Base-by-base conservation (phyloP, 2,329 filamentous ascomycete genomes). In the Botryosphaeria dothidea region DNA sequence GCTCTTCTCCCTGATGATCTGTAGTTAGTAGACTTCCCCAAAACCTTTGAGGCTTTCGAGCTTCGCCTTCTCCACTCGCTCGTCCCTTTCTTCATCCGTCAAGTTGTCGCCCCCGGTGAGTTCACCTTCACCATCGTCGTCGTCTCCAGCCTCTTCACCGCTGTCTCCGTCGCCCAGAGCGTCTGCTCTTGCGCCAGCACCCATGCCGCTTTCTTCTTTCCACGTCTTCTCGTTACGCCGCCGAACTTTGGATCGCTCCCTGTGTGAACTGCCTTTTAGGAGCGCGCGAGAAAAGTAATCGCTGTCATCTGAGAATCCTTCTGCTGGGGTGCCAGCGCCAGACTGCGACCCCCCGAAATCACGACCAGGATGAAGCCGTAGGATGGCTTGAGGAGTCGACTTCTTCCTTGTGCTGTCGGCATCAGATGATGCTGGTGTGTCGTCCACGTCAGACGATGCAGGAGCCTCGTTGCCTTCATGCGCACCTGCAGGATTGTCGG, bases 181-280 rank as follows among this genome's bases (percentile, higher is more conserved):
- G 69, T 84, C 81, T 0, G 82, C 82, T 41, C 75, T 71, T 21
- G 75, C 74, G 1, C 81, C 81, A 2, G 67, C 69, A 0, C 79
- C 78, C 81, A 84, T 83, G 1, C 82, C 82, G 31, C 79, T 81
- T 68, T 83, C 79, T 19, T 74, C 72, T 57, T 77, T 77, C 82
- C 82, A 84, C 8, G 70, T 72, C 62, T 76, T 72, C 65, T 77
- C 74, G 60, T 70, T 73, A 29, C 74, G 71, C 76, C 69, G 62
- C 78, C 79, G 15, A 71, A 71, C 49, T 25, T 66, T 48, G 38
- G 45, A 57, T 7, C 27, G 54, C 29, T 54, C 45, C 31, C 46
- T 54, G 19, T 29, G 49, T 36, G 45, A 45, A 21, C 36, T 49
- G 43, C 60, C 58, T 25, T 34, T 61, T 21, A 45, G 60, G 34